Base-by-base conservation (phyloP, 2,329 filamentous ascomycete genomes). In the Lachnellula arida region DNA sequence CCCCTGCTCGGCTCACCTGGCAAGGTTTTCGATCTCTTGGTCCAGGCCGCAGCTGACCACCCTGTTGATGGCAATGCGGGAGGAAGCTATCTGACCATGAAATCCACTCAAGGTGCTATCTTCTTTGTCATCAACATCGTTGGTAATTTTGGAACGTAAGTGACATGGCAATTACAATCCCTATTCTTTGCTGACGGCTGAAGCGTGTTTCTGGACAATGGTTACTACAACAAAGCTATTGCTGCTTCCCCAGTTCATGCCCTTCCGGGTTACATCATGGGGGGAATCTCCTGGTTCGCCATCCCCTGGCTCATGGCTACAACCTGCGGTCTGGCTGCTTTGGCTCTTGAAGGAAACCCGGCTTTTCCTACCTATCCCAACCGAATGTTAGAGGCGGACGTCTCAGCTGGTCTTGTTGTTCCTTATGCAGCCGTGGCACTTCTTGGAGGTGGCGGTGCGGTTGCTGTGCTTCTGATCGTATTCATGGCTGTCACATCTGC, bases 191-290 rank as follows among this genome's bases (percentile, higher is more conserved):
- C 88, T 60, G 32, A 58, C 34, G 28, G 19, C 19, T 12, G 19
- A n/a, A 67, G 65, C 1, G 89, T 95, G 4, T 95, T 95, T 75
- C 78, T 91, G 46, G 91, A 95, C 68, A 92, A 92, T 62, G 86
- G 88, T 15, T 96, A 95, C 75, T 96, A 91, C 74, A 94, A 96
- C 78, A 96, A 96, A 73, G 91, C 91, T 15, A 96, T 96, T 65
- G 90, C 92, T 6, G 91, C 92, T 0, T 87, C 85, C 22, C 91
- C 91, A 0, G 87, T 93, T 0, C 85, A 93, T 58, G 92, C 91
- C 0, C 81, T 97, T 2, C 91, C 91, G 0, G 91, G 91, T 17
- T 96, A 96, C 68, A 86, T 96, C 49, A 68, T 68, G 59, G 91
- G 91, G 5, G 91, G 92, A 22, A 79, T 96, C 1, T 86, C 83